Evolutionary conservation across 2,329 filamentous ascomycete species (phyloP).

Genomic region (Metarhizium anisopliae): DNA sequence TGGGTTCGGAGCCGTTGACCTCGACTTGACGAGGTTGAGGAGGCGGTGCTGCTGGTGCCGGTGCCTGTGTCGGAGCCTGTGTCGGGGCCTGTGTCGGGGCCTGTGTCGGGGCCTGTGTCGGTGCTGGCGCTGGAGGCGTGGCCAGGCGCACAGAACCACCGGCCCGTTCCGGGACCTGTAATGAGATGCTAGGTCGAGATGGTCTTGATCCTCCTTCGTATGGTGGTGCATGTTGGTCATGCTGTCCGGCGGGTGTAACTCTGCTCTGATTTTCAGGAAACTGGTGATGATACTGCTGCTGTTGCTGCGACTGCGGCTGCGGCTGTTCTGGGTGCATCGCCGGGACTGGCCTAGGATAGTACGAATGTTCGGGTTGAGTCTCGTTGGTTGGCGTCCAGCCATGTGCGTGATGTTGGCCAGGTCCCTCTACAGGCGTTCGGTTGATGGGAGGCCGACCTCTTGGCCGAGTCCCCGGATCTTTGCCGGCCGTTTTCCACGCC

Average conservation of each 20-base stretch:
- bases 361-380: constrained; percentile 27
- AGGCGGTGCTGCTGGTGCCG: constrained; percentile 31
- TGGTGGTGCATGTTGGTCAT: constrained; percentile 8
- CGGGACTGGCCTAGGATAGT: constrained; percentile 6
- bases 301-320: background rate
- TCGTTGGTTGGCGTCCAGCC: constrained; percentile 39
- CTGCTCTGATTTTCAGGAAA: background rate
- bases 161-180: constrained; percentile 40
- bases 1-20: background rate
- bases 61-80: constrained; percentile 9
- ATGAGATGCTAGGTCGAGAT: constrained; percentile 28
- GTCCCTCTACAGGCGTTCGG: constrained; percentile 47
- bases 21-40: constrained; percentile 9
- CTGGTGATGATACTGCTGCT: background rate
- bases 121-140: constrained; percentile 39
- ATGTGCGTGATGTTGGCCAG: constrained; percentile 58
- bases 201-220: constrained; percentile 15
- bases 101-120: background rate
- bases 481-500: constrained; percentile 67
- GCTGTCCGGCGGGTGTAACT: background rate
- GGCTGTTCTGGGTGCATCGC: background rate
- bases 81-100: constrained; percentile 20
- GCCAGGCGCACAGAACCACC: constrained; percentile 54
- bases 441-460: constrained; percentile 74
- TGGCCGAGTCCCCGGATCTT: constrained; percentile 57